phyloP scores from a whole-genome alignment of 177 flowering plant genomes.

The Vitis hybrid region DNA sequence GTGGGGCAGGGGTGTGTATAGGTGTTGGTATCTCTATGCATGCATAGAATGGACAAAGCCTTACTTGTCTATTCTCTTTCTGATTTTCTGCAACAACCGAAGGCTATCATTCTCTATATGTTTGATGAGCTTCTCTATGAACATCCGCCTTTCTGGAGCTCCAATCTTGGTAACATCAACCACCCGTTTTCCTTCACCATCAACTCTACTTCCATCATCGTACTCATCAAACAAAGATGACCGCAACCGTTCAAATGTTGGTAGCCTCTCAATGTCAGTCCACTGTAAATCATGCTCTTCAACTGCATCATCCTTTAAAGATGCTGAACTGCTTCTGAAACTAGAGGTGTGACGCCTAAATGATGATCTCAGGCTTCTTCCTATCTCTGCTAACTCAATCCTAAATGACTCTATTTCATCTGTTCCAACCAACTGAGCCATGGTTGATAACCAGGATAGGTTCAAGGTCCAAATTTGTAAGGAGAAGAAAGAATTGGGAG shows the following conservation, averaged over 20 bases:
- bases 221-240: constrained; percentile 31
- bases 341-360: constrained; percentile 36
- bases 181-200: constrained; percentile 33
- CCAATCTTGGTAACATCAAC: constrained; percentile 58
- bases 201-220: constrained; percentile 9
- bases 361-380: constrained; percentile 52
- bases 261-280: constrained; percentile 50
- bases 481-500: background rate
- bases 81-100: constrained; percentile 46
- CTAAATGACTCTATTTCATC: constrained; percentile 43
- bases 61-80: constrained; percentile 62
- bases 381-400: constrained; percentile 43
- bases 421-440: constrained; percentile 51
- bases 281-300: constrained; percentile 30
- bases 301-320: constrained; percentile 23
- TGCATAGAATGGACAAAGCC: background rate
- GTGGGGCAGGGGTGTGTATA: too few relatives aligned
- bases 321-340: constrained; percentile 27
- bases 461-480: background rate
- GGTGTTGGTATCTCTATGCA: background rate
- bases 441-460: constrained; percentile 13
- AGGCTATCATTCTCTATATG: constrained; percentile 67
- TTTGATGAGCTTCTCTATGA: constrained; percentile 67
- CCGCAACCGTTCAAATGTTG: constrained; percentile 34
- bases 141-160: constrained; percentile 43